Conservation (phyloP, 1,139 yeast genomes). For the Sugiyamaella novakii region DNA sequence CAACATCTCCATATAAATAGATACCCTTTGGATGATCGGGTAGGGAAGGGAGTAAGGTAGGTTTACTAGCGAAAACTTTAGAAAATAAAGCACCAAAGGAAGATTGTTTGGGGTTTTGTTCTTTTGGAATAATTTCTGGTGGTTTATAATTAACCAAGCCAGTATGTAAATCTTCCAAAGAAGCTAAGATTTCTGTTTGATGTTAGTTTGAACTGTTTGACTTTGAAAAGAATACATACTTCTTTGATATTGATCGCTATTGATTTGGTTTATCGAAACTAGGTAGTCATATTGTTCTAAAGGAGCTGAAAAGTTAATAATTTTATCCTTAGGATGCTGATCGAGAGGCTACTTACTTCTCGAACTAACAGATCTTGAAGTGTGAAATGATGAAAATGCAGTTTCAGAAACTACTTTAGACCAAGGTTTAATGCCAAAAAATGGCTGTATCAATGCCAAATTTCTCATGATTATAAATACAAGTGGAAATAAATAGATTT, state of each 20-base stretch:
- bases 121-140: constrained; percentile 21
- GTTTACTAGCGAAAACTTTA: constrained; percentile 17
- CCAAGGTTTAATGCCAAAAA: not conserved
- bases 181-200: constrained; percentile 29
- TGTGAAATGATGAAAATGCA: not conserved
- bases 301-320: constrained; percentile 43
- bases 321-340: not conserved
- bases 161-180: constrained; percentile 34
- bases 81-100: constrained; percentile 20
- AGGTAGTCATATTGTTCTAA: constrained; percentile 61
- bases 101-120: constrained; percentile 12
- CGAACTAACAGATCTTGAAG: not conserved
- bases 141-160: constrained; percentile 33
- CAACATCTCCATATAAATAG: constrained; percentile 94
- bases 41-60: constrained; percentile 21
- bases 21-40: constrained; percentile 68
- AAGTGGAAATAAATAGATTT: not conserved
- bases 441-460: constrained; percentile 11
- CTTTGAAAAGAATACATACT: too few species aligned
- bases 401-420: not conserved
- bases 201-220: not conserved
- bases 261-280: constrained; percentile 55
- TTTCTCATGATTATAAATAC: constrained; percentile 5
- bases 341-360: constrained; percentile 2
- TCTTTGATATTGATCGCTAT: constrained; percentile 67